A percentile compares a stretch with the other conserved stretches of the same genome.
These are phyloP conservation scores for Homolaphlyctis polyrhiza DNA, from an alignment of 371 early-diverging fungal species.

Conservation along the genomic window DNA sequence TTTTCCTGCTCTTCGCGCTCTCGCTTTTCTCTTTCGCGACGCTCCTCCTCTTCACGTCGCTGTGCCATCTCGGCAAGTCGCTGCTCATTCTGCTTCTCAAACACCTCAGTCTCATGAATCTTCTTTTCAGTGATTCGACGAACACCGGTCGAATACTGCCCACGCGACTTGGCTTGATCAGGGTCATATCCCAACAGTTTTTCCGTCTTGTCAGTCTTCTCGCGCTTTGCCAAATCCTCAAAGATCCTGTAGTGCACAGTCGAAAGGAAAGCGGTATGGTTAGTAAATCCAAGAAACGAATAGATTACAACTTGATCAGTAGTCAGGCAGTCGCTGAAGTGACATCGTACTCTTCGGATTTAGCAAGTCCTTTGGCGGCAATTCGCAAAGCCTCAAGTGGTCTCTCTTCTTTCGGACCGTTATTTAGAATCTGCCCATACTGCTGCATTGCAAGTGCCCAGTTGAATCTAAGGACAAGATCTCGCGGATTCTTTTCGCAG, in stretches of 20 bases:
- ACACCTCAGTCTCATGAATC: conserved; percentile 38
- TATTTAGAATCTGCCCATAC: conserved; percentile 73
- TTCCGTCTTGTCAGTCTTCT: no score
- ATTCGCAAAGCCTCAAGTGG: conserved; percentile 47
- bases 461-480: conserved; percentile 65
- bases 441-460: conserved; percentile 81
- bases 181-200: conserved; percentile 27
- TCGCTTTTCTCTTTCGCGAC: conserved; percentile 30
- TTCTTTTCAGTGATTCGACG: conserved; percentile 29
- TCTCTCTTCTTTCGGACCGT: conserved; percentile 58
- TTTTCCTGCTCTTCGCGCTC: conserved; percentile 31
- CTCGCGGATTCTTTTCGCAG: conserved; percentile 39
- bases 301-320: background rate
- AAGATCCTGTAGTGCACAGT: conserved; percentile 17
- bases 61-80: conserved; percentile 23
- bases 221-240: conserved; percentile 13
- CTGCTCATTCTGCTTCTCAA: conserved; percentile 28
- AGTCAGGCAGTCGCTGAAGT: background rate
- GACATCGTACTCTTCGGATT: conserved; percentile 40
- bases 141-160: conserved; percentile 33
- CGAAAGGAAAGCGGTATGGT: background rate
- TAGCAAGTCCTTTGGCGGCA: conserved; percentile 55
- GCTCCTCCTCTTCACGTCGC: conserved; percentile 47
- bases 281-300: background rate
- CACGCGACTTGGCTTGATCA: conserved; percentile 32